Conservation (phyloP, 176 grass and related monocot genomes). For the Triticum aestivum region DNA sequence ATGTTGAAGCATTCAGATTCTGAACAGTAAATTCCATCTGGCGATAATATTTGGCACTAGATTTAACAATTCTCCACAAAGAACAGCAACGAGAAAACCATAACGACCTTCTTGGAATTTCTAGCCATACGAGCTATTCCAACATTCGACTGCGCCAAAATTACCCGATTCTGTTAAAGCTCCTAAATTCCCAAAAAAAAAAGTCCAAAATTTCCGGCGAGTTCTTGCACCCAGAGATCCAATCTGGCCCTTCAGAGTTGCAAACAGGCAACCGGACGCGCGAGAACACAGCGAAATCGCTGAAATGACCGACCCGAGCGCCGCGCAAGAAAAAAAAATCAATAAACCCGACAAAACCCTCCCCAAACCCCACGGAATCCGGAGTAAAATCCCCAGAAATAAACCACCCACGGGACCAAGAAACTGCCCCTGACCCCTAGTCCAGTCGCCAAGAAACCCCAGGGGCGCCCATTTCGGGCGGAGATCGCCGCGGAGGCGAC, state of each 20-base stretch:
- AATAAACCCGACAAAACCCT: conserved; percentile 20
- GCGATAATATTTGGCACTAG: background rate
- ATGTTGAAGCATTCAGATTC: background rate
- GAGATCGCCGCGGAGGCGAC: conserved; percentile 5
- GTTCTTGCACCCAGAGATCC: conserved; percentile 16
- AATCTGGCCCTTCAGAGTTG: background rate
- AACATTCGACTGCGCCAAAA: background rate
- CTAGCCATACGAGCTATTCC: background rate
- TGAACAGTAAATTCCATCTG: background rate
- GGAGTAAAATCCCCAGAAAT: background rate
- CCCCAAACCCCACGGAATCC: background rate
- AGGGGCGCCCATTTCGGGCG: background rate
- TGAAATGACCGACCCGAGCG: background rate
- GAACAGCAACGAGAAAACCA: background rate
- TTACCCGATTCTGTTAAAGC: background rate
- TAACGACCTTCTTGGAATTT: background rate
- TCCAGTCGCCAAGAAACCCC: background rate
- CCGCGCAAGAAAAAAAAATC: background rate
- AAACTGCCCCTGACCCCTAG: background rate
- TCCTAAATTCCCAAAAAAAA: background rate
- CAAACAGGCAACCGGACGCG: background rate
- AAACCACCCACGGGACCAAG: background rate
- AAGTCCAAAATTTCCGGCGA: background rate
- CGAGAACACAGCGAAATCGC: background rate
- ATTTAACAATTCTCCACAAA: background rate